Evolutionary conservation across 2,329 filamentous ascomycete species (phyloP).

Genomic region (Pseudogymnoascus sp.): DNA sequence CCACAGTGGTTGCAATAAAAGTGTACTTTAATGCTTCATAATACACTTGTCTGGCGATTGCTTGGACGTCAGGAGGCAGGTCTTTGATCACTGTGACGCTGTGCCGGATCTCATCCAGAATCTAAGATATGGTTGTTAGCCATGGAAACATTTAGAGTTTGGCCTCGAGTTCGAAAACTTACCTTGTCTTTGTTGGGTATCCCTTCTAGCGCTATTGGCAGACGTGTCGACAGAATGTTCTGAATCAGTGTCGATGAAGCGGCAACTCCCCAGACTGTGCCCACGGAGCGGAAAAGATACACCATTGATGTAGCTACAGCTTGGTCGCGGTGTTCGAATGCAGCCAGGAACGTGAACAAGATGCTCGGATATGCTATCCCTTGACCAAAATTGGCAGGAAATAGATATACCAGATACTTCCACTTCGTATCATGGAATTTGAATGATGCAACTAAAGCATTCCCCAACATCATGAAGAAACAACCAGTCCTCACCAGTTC

Average conservation of each 20-base stretch:
- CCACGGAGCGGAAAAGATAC: constrained; percentile 57
- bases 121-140: constrained; percentile 33
- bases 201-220: constrained; percentile 46
- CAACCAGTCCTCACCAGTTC: constrained; percentile 45
- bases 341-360: constrained; percentile 55
- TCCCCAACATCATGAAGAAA: constrained; percentile 46
- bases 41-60: constrained; percentile 50
- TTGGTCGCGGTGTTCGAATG: constrained; percentile 58
- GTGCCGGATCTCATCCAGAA: constrained; percentile 56
- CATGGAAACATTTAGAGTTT: constrained; percentile 5
- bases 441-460: constrained; percentile 44
- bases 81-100: constrained; percentile 49
- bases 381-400: constrained; percentile 52
- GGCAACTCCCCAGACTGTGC: constrained; percentile 58
- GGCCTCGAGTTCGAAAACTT: constrained; percentile 25
- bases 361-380: constrained; percentile 53
- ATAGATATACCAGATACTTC: constrained; percentile 51
- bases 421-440: constrained; percentile 42
- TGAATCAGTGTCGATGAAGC: constrained; percentile 56
- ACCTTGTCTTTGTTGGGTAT: constrained; percentile 53
- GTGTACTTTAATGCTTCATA: constrained; percentile 51
- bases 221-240: constrained; percentile 48
- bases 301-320: constrained; percentile 56
- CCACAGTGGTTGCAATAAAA: constrained; percentile 47
- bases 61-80: constrained; percentile 49